Evolutionary conservation across 2,329 filamentous ascomycete genomes (phyloP), one percentile per base, ranked within the genome.

Genomic region (Fusarium aywerte): DNA sequence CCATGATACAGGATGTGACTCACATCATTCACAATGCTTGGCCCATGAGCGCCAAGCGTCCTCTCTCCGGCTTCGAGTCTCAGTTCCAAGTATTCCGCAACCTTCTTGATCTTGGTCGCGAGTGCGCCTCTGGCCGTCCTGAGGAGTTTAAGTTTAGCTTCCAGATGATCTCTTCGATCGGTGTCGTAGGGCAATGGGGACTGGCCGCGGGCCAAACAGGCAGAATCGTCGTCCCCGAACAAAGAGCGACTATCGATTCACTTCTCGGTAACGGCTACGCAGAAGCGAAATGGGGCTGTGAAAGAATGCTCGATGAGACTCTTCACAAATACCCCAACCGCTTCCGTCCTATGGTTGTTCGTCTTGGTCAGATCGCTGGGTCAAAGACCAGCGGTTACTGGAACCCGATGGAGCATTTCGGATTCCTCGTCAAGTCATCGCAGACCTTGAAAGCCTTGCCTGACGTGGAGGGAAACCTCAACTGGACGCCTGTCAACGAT

Each of bases 401-500:
- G 68, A 70, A 70, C 51, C 68, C 68, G 0, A 71, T 70, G 68
- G 68, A 70, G 15, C 68, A 70, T 21, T 70, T 70, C 7, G 68
- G 68, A 1, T 71, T 71, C n/a, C 39, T 70, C 2, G 57, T 70
- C n/a, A 70, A 70, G 16, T 70, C 68, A 0, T 70, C 68, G 0
- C 68, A 70, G 43, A 70, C 68, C 2, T 11, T 70, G 7, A 64
- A 61, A 1, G 58, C 66, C 12, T 9, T 69, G 3, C 68, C 68
- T 0, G 68, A 71, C 0, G 68, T 70, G 0, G 44, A 65, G 0
- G 64, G 64, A 2, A 44, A 53, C 3, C 64, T 67, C 16, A 67
- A 67, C 20, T 67, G 64, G 64, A 67, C 64, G 0, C 64, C 64
- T 3, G 64, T 67, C 5, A 67, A 67, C 5, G 64, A 67, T 2